Base-by-base conservation (phyloP, 176 grass and related monocot genomes). In the Cymbopogon citratus region DNA sequence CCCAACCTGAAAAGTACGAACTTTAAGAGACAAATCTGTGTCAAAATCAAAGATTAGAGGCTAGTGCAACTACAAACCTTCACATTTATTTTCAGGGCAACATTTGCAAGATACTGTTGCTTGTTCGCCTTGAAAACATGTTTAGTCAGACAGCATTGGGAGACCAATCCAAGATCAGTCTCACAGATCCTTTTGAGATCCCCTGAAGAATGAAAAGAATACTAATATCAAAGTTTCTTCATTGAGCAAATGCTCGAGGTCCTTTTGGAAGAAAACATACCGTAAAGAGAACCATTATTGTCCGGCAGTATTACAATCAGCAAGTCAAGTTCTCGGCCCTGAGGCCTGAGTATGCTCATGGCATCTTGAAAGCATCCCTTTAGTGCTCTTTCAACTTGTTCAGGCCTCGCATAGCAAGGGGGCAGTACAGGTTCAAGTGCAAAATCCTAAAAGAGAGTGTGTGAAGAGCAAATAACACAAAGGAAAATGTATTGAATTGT, bases 131-230 rank as follows among this genome's bases (percentile, higher is more conserved):
- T 94, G 70, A 90, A 94, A 88, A 94, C 94, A 90, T 97, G 91
- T 80, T 97, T 97, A 7, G 89, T 94, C 69, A 97, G 78, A 86
- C 94, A 97, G 78, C 94, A 97, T 68, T 97, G 94, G 45, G 94
- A 94, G 77, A 97, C 94, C 89, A 97, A 88, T 76, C 91, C 91
- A 81, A 97, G 87, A 80, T 97, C 94, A 54, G 94, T 97, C 89
- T 97, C 94, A 5, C 91, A 97, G 36, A 97, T 97, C 75, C 94
- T 90, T 82, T 97, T 97, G 41, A 97, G 81, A 80, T 97, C 94
- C 64, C 94, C 94, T 97, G 61, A 72, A 19, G 40, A 74, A 64
- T 24, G 35, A 26, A 83, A 54, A 82, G 24, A 62, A 82, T 29
- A 43, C 10, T 61, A 13, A 60, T 67, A 27, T 70, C 12, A 6